These are phyloP conservation scores for Arthrocladium fulminans DNA, from an alignment of 2,329 filamentous ascomycete genomes.

Conservation along the genomic window DNA sequence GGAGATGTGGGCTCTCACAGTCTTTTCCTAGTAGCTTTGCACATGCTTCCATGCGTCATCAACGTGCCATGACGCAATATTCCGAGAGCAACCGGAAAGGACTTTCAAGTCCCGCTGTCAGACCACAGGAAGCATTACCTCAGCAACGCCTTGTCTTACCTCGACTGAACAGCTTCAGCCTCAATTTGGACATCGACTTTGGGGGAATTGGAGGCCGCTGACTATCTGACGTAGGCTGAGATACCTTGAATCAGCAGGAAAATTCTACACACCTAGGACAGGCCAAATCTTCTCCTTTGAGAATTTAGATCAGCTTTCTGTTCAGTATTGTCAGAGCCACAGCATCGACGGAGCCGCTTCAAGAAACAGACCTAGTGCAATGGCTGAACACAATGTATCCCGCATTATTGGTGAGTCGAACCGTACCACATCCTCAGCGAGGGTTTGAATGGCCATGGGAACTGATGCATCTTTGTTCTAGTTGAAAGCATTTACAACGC, in stretches of 20 bases:
- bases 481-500: conserved; percentile 30
- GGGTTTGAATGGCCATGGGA: not conserved
- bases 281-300: too few relatives aligned
- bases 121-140: not conserved
- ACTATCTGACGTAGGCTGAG: too few relatives aligned
- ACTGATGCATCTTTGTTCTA: too few relatives aligned
- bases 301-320: too few relatives aligned
- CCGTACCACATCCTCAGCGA: not conserved
- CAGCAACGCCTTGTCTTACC: not conserved
- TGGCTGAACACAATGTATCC: conserved; percentile 17
- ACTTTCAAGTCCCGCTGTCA: not conserved
- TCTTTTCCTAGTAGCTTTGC: too few relatives aligned
- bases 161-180: not conserved
- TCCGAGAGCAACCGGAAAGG: not conserved
- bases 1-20: too few relatives aligned
- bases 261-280: too few relatives aligned
- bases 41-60: not conserved
- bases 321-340: too few relatives aligned
- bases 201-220: too few relatives aligned
- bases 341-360: too few relatives aligned
- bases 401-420: conserved; percentile 2
- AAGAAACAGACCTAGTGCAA: conserved; percentile 4
- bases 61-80: conserved; percentile 1
- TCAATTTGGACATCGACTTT: not conserved
- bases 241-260: too few relatives aligned